phyloP scores from a whole-genome alignment of 768 basidiomycete genomes.

The Xanthoconium stramineum region DNA sequence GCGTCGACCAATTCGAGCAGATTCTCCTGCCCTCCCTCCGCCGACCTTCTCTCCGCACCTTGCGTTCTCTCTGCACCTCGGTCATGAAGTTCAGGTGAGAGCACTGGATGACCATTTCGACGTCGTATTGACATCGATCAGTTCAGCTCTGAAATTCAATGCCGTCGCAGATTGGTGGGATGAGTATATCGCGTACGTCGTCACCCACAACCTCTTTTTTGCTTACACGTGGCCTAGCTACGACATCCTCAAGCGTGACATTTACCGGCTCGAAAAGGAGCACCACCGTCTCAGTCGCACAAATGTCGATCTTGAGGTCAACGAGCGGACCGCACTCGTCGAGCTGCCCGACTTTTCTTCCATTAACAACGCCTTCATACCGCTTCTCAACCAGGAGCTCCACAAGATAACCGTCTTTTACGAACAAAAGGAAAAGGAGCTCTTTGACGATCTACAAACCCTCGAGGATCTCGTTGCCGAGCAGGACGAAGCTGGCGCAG shows the following conservation, averaged over 20 bases:
- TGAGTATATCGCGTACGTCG: constrained; percentile 79
- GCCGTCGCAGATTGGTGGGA: constrained; percentile 92
- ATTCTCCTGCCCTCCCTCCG: constrained; percentile 22
- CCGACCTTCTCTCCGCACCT: not conserved
- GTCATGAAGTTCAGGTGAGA: constrained; percentile 38
- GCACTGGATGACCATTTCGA: not conserved
- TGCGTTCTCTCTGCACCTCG: constrained; percentile 9
- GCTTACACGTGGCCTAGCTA: constrained; percentile 49
- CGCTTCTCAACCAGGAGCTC: constrained; percentile 78
- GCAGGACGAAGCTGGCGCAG: constrained; percentile 60
- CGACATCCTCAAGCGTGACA: constrained; percentile 76
- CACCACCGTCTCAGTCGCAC: constrained; percentile 45
- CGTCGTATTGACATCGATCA: constrained; percentile 23
- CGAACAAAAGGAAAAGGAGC: constrained; percentile 66
- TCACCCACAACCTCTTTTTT: not conserved
- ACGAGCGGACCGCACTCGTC: constrained; percentile 58
- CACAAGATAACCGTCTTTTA: constrained; percentile 82
- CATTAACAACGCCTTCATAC: constrained; percentile 62
- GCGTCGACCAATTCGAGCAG: constrained; percentile 17
- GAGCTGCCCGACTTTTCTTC: constrained; percentile 32
- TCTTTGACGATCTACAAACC: constrained; percentile 56
- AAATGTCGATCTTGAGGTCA: constrained; percentile 60
- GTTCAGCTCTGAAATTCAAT: constrained; percentile 87
- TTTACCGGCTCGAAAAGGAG: constrained; percentile 83
- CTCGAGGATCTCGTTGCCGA: constrained; percentile 54